These are phyloP conservation scores for Protomyces inundatus DNA, from an alignment of 1,139 yeast species.

Conservation along the genomic window DNA sequence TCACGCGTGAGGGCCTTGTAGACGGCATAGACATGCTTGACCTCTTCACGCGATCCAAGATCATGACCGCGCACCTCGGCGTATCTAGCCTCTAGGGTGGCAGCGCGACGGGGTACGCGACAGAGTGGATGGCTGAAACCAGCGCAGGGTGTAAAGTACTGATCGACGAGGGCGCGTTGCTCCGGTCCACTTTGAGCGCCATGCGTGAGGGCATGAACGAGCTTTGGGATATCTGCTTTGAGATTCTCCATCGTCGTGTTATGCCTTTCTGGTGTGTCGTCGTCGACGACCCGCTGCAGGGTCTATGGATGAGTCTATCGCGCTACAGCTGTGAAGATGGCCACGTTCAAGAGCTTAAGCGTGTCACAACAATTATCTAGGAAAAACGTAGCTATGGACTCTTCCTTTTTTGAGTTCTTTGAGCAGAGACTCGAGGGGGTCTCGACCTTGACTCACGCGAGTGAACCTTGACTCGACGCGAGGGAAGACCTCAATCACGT, in stretches of 20 bases:
- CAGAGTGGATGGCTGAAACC: constrained; percentile 14
- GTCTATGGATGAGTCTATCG: no score
- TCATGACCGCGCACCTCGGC: neutral
- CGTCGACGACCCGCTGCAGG: no score
- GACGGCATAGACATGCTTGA: constrained; percentile 18
- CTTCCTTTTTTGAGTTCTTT: neutral
- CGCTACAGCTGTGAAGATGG: no score
- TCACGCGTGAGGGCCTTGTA: constrained; percentile 19
- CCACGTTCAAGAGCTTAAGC: no score
- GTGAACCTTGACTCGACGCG: no score
- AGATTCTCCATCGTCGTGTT: neutral
- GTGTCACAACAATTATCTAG: no score
- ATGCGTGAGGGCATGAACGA: neutral
- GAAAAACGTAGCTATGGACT: no score
- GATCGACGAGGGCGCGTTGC: constrained; percentile 16
- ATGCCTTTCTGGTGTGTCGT: neutral
- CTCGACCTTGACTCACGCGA: no score
- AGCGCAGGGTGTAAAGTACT: constrained; percentile 7
- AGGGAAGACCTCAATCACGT: no score
- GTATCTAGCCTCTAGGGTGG: neutral
- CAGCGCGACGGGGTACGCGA: constrained; percentile 2
- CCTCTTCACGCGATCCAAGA: neutral
- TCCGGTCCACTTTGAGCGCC: neutral
- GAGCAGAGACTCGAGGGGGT: no score
- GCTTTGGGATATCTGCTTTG: neutral